These are phyloP conservation scores for Exophiala phaeomuriformis DNA, from an alignment of 2,329 filamentous ascomycete species.

Conservation along the genomic window DNA sequence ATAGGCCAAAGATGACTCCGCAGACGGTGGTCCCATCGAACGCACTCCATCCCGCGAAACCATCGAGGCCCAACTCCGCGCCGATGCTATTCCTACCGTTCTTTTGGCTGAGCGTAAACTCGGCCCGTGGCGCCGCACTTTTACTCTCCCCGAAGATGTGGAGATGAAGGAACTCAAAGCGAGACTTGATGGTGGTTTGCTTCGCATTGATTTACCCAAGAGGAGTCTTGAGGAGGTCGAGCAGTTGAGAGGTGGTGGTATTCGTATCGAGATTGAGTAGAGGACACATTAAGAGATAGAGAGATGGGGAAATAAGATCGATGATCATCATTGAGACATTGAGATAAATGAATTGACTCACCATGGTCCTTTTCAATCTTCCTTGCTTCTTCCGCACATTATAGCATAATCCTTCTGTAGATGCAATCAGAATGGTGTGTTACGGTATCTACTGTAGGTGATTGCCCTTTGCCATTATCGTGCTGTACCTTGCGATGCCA, in stretches of 20 bases:
- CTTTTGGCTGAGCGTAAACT: slow-evolving; percentile 20
- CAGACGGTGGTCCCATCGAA: slow-evolving; percentile 17
- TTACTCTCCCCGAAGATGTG: slow-evolving; percentile 22
- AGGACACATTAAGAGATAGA: not conserved
- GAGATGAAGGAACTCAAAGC: slow-evolving; percentile 24
- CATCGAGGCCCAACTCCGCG: slow-evolving; percentile 12
- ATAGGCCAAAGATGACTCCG: not conserved
- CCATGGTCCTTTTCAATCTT: no score
- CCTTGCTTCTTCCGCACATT: no score
- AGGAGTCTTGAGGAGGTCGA: slow-evolving; percentile 18
- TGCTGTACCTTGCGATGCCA: not conserved
- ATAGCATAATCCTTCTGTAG: not conserved
- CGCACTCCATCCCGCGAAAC: slow-evolving; percentile 20
- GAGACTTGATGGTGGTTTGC: slow-evolving; percentile 17
- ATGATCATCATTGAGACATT: no score
- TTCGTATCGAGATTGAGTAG: slow-evolving; percentile 21
- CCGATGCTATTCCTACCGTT: slow-evolving; percentile 17
- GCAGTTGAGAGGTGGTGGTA: slow-evolving; percentile 11
- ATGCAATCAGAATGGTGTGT: not conserved
- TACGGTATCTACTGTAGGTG: not conserved
- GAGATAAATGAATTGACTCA: no score
- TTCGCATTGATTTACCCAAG: slow-evolving; percentile 21
- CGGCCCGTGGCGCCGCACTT: slow-evolving; percentile 21
- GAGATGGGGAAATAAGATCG: no score
- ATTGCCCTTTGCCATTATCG: not conserved